These are phyloP conservation scores for Leccinum arenicola DNA, from an alignment of 768 basidiomycete species.

Conservation along the genomic window DNA sequence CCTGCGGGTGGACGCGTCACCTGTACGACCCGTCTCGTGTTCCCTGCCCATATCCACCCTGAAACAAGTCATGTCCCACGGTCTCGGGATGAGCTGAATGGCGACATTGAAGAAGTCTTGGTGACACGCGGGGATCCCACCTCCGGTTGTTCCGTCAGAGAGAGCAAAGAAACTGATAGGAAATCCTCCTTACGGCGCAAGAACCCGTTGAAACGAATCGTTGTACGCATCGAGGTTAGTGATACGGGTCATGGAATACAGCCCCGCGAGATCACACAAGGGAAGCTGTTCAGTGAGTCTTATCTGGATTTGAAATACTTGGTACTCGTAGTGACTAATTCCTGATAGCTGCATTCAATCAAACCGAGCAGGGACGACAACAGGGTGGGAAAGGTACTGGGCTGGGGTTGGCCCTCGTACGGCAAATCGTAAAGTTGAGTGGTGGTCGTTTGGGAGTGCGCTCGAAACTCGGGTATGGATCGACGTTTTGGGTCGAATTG, in stretches of 20 bases:
- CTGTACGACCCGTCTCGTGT: slow-evolving; percentile 63
- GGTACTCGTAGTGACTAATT: background rate
- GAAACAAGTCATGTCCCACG: slow-evolving; percentile 7
- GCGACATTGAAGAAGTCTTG: slow-evolving; percentile 23
- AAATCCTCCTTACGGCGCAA: background rate
- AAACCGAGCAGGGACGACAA: slow-evolving; percentile 71
- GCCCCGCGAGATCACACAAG: slow-evolving; percentile 64
- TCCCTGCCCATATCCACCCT: slow-evolving; percentile 24
- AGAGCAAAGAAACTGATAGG: background rate
- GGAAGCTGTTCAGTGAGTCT: slow-evolving; percentile 66
- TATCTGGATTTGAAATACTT: background rate
- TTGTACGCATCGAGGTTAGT: slow-evolving; percentile 81
- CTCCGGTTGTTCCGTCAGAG: background rate
- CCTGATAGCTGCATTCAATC: slow-evolving; percentile 63
- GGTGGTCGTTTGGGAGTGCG: slow-evolving; percentile 73
- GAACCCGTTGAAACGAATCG: slow-evolving; percentile 52
- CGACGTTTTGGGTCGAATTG: slow-evolving; percentile 87
- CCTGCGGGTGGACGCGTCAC: slow-evolving; percentile 63
- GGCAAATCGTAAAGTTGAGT: slow-evolving; percentile 74
- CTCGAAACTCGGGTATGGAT: slow-evolving; percentile 64
- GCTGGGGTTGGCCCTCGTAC: slow-evolving; percentile 70
- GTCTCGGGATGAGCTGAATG: slow-evolving; percentile 10
- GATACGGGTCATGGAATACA: slow-evolving; percentile 72
- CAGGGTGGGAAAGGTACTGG: slow-evolving; percentile 77
- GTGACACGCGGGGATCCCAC: slow-evolving; percentile 31